phyloP scores from a whole-genome alignment of 2,329 filamentous ascomycete genomes.

The Pseudopyrenochaeta lycopersici region DNA sequence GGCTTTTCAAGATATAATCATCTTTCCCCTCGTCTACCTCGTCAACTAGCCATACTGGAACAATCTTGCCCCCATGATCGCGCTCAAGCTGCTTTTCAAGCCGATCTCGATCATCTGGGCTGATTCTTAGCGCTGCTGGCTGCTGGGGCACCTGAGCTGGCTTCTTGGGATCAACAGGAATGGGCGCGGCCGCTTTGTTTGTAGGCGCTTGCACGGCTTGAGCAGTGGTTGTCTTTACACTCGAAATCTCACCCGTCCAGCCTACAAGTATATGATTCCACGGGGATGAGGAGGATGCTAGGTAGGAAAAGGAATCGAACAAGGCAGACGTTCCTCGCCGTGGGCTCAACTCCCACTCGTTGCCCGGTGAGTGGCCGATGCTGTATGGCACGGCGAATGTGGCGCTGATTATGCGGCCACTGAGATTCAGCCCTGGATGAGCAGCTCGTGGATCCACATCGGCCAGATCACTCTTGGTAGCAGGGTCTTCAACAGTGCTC shows the following conservation, averaged over 20 bases:
- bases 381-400: constrained; percentile 71
- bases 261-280: constrained; percentile 95
- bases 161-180: constrained; percentile 72
- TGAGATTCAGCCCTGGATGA: constrained; percentile 66
- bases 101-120: constrained; percentile 72
- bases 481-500: constrained; percentile 53
- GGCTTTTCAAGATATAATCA: constrained; percentile 77
- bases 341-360: constrained; percentile 73
- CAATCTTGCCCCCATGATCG: constrained; percentile 77
- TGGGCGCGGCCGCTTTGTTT: constrained; percentile 81
- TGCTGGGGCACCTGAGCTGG: constrained; percentile 66
- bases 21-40: constrained; percentile 75
- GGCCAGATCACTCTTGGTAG: constrained; percentile 52
- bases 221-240: constrained; percentile 35
- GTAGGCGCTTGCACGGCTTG: constrained; percentile 58
- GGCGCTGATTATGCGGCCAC: constrained; percentile 70
- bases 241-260: constrained; percentile 84
- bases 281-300: constrained; percentile 81
- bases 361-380: constrained; percentile 60
- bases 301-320: constrained; percentile 88
- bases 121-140: constrained; percentile 75
- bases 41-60: constrained; percentile 90
- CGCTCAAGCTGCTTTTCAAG: constrained; percentile 79
- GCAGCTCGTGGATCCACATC: constrained; percentile 63
- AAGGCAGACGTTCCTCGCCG: constrained; percentile 90